Evolutionary conservation across 257 asterid genomes (phyloP).

Genomic region (Solanum chilense): DNA sequence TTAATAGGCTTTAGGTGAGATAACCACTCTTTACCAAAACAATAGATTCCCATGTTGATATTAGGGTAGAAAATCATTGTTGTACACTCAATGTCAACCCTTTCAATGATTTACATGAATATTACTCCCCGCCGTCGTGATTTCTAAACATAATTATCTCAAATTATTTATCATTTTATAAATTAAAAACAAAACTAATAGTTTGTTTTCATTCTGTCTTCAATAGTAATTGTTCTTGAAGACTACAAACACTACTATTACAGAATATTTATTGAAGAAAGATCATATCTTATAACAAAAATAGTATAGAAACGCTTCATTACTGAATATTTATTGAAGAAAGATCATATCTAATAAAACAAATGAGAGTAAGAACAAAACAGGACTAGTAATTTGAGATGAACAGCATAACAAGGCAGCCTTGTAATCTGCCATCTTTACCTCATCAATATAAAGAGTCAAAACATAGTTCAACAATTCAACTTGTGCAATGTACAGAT

Average conservation of each 20-base stretch:
- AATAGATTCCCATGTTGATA: not conserved
- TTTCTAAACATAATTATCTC: not conserved
- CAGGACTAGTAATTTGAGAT: not conserved
- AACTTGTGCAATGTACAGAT: not conserved
- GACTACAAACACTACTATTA: not conserved
- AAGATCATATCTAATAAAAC: too few species aligned
- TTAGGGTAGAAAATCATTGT: not conserved
- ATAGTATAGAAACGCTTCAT: not conserved
- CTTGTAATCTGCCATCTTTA: not conserved
- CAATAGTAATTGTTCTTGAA: not conserved
- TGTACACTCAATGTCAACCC: not conserved
- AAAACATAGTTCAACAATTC: not conserved
- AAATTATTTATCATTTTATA: not conserved
- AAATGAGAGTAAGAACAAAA: not conserved
- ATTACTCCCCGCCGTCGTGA: not conserved
- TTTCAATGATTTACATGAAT: not conserved
- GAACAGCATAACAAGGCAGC: not conserved
- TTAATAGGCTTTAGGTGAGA: not conserved
- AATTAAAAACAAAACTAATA: not conserved
- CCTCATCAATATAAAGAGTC: not conserved
- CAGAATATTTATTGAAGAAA: too few species aligned
- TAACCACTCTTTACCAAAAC: slow-evolving; percentile 14
- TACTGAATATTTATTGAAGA: too few species aligned
- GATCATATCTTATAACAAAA: too few species aligned
- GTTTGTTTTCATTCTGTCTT: not conserved